These are phyloP conservation scores for Coniosporium tulheliwenetii DNA, from an alignment of 2,329 filamentous ascomycete species.

Conservation along the genomic window DNA sequence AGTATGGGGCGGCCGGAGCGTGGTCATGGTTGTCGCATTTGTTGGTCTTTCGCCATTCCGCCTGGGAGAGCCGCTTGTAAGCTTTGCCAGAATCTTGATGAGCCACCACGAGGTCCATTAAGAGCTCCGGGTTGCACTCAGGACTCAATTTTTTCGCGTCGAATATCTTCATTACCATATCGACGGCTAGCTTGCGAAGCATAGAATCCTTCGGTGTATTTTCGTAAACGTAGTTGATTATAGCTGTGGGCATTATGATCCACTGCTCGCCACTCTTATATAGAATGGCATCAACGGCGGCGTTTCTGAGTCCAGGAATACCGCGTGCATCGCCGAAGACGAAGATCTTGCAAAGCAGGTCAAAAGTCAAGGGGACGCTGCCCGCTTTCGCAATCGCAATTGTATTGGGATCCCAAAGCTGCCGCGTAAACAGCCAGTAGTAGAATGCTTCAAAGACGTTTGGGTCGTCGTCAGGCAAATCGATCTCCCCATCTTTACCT, in stretches of 20 bases:
- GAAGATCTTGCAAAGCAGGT: constrained; percentile 2
- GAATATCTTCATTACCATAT: not conserved
- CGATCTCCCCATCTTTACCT: constrained; percentile 2
- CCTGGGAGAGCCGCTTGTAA: no score
- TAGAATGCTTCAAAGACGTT: constrained; percentile 5
- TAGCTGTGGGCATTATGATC: not conserved
- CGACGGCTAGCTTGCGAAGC: not conserved
- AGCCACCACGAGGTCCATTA: no score
- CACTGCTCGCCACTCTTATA: not conserved
- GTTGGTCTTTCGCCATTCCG: no score
- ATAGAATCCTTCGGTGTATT: not conserved
- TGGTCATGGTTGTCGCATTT: no score
- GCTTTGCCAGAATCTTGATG: no score
- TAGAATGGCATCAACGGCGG: constrained; percentile 4
- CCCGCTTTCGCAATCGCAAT: not conserved
- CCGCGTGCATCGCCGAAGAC: constrained; percentile 6
- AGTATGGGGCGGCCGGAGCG: no score
- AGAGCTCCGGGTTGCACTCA: no score
- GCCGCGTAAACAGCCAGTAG: constrained; percentile 7
- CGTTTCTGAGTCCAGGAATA: constrained; percentile 6
- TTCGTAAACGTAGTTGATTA: not conserved
- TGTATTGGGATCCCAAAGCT: not conserved
- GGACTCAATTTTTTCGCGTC: no score
- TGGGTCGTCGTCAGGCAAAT: constrained; percentile 4
- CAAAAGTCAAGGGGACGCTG: not conserved